Evolutionary conservation across 116 monocot genomes (phyloP), one percentile per base, ranked within the genome.

Genomic region (Zostera marina): DNA sequence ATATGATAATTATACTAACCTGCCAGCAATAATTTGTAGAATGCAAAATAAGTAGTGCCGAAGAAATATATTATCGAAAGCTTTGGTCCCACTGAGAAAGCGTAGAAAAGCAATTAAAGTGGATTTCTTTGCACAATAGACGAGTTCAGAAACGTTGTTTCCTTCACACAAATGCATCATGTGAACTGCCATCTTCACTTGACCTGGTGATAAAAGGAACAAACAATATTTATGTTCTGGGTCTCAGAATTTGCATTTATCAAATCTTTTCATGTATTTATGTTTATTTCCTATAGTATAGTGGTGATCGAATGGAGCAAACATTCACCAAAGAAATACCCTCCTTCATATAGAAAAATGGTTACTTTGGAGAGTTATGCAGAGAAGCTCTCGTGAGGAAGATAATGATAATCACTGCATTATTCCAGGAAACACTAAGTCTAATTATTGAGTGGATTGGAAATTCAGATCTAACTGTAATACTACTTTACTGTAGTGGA

Each of bases 1-100:
- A 26, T 38, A 38, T 39, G 39, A 39, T 17, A 38, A 4, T 14
- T 8, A 8, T 51, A 41, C 76, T 77, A 38, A 94, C 98, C 98
- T 86, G 39, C 83, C 79, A 58, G 98, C 82, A 72, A 83, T 23
- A 60, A 89, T 63, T 73, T 99, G 98, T 53, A 99, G 75, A 63
- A 99, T 99, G 79, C 87, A 83, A 75, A 83, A 99, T 41, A 99
- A 72, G 53, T 82, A 53, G 72, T 99, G 91, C 9, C 98, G 76
- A 70, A 91, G 79, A 51, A 74, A 78, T 39, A 91, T 61, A 75
- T 99, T 99, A 52, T 87, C 79, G 70, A 80, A 99, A 48, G 87
- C 80, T 64, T 77, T 83, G 73, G 56, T 69, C 66, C 87, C 77
- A 60, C 72, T 47, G 47, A 99, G 83, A 41, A 90, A 58, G 9